A percentile compares a stretch with the other conserved stretches of the same genome.
phyloP scores from a whole-genome alignment of 441 rosid species.

The Populus hybrid region DNA sequence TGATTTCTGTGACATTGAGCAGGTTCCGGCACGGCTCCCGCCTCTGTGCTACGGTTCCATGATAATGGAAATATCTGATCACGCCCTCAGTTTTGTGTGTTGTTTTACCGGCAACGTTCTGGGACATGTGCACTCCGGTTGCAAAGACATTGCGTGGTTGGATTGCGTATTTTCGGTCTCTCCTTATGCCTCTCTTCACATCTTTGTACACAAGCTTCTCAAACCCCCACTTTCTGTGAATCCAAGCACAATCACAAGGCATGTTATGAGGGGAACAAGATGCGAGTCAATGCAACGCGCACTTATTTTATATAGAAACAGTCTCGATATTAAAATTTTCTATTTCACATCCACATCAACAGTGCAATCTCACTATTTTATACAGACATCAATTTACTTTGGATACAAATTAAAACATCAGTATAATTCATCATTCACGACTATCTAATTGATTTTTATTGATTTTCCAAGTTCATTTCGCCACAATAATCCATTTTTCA shows the following conservation, averaged over 20 bases:
- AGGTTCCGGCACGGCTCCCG: constrained; percentile 67
- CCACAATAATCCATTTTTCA: not conserved
- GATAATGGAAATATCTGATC: constrained; percentile 79
- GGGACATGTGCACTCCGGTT: constrained; percentile 89
- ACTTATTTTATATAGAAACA: not conserved
- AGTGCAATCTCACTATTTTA: not conserved
- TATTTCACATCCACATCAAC: constrained; percentile 2
- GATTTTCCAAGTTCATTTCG: constrained; percentile 6
- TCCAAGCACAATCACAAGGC: not conserved
- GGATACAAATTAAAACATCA: not conserved
- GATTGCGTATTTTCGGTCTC: constrained; percentile 79
- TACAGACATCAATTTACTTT: not conserved
- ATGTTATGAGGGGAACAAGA: not conserved
- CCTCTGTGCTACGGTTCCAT: constrained; percentile 68
- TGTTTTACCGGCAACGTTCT: constrained; percentile 66
- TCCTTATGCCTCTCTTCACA: constrained; percentile 57
- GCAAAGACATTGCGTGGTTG: constrained; percentile 74
- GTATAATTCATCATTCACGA: not conserved
- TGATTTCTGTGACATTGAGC: constrained; percentile 38
- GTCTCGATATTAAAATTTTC: not conserved
- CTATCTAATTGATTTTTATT: constrained; percentile 1
- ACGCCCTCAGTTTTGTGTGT: constrained; percentile 49
- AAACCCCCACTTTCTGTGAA: constrained; percentile 77
- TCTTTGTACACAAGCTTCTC: constrained; percentile 86
- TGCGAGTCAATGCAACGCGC: not conserved